phyloP scores from a whole-genome alignment of 2,329 filamentous ascomycete species.

The Bertia moriformis region DNA sequence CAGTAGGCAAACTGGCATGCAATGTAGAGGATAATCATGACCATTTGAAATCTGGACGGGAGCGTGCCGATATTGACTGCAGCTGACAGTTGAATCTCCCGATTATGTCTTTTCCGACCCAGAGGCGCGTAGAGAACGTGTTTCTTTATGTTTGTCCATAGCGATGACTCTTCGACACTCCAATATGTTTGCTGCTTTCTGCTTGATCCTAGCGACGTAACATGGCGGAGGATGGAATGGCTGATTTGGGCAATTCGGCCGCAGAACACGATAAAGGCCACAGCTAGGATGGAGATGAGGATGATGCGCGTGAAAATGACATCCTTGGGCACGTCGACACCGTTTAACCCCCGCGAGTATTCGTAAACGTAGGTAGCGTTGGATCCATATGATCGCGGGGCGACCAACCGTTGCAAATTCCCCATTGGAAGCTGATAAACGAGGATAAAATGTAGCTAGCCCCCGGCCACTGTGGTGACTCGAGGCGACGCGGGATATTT shows the following conservation, averaged over 20 bases:
- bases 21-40: conserved; percentile 41
- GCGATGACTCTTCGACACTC: conserved; percentile 20
- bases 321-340: conserved; percentile 21
- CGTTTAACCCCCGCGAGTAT: conserved; percentile 20
- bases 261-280: conserved; percentile 19
- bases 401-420: neutral
- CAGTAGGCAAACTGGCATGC: conserved; percentile 48
- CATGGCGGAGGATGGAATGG: conserved; percentile 25
- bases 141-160: conserved; percentile 24
- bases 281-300: conserved; percentile 15
- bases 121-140: conserved; percentile 25
- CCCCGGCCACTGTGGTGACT: too few relatives aligned
- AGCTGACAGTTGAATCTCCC: conserved; percentile 16
- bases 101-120: conserved; percentile 18
- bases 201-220: conserved; percentile 19
- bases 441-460: too few relatives aligned
- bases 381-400: conserved; percentile 6
- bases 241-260: conserved; percentile 23
- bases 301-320: conserved; percentile 21
- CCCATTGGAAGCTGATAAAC: conserved; percentile 1
- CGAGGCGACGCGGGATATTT: neutral
- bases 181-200: conserved; percentile 25
- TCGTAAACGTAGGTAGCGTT: conserved; percentile 21
- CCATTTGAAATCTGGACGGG: conserved; percentile 36
- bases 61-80: conserved; percentile 19